A percentile compares a stretch with the other conserved stretches of the same genome.
phyloP scores from a whole-genome alignment of 768 basidiomycete genomes.

The Clavulina sp. region DNA sequence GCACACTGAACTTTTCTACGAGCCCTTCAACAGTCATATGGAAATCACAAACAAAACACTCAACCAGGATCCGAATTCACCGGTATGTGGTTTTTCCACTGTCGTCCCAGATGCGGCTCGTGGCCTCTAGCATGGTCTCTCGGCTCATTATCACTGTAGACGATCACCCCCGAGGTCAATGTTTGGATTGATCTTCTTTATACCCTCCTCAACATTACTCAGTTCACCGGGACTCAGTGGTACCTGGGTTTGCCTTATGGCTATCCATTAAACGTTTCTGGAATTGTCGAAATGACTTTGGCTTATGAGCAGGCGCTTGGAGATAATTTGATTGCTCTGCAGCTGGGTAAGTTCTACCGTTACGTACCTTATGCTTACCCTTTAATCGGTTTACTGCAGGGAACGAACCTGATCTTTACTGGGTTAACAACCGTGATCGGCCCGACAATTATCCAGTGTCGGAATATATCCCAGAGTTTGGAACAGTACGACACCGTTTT shows the following conservation, averaged over 20 bases:
- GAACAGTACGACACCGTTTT: not conserved
- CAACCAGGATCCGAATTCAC: conserved; percentile 17
- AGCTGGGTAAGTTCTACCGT: conserved; percentile 27
- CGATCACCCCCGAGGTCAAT: conserved; percentile 47
- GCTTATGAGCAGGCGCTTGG: conserved; percentile 46
- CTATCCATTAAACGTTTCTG: conserved; percentile 5
- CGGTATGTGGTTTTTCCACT: too few relatives aligned
- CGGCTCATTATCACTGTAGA: conserved; percentile 15
- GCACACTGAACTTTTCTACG: conserved; percentile 1
- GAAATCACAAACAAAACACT: conserved; percentile 10
- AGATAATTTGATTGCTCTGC: conserved; percentile 41
- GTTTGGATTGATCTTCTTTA: conserved; percentile 51
- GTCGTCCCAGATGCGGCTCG: conserved; percentile 9
- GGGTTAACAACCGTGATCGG: not conserved
- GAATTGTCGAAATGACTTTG: conserved; percentile 28
- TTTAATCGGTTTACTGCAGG: too few relatives aligned
- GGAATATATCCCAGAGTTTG: not conserved
- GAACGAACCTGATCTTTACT: conserved; percentile 74
- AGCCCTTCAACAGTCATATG: not conserved
- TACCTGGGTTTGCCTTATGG: conserved; percentile 24
- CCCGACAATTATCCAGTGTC: not conserved
- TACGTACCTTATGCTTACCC: not conserved
- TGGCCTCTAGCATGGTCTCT: not conserved
- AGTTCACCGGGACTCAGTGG: conserved; percentile 45
- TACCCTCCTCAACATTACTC: conserved; percentile 41